Percentiles rank a stretch among this genome's conserved stretches.
phyloP scores from a whole-genome alignment of 371 early-diverging fungal species.

The Paraphysoderma sedebokerense region DNA sequence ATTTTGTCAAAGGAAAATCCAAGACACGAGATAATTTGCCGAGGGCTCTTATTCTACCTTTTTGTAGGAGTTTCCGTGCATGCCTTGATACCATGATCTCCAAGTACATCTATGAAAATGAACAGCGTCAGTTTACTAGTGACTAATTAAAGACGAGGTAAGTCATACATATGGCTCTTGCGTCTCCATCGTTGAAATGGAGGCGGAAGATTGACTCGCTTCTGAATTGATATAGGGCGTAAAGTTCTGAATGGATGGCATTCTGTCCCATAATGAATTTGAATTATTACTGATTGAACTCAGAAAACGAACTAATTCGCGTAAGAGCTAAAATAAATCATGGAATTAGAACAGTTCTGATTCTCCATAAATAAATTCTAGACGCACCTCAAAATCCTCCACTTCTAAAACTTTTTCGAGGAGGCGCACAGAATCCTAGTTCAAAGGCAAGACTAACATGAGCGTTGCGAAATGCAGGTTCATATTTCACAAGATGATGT shows the following conservation, averaged over 20 bases:
- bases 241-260: no score
- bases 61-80: constrained; percentile 9
- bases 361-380: neutral
- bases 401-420: constrained; percentile 53
- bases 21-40: constrained; percentile 10
- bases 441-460: neutral
- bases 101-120: constrained; percentile 8
- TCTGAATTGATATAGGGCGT: no score
- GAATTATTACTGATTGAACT: constrained; percentile 59
- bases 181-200: no score
- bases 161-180: no score
- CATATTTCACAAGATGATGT: constrained; percentile 5
- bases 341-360: neutral
- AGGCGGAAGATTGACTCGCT: no score
- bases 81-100: constrained; percentile 16
- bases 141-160: no score
- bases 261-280: no score
- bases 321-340: constrained; percentile 29
- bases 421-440: constrained; percentile 43
- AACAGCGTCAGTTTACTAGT: no score
- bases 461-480: neutral
- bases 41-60: constrained; percentile 7
- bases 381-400: constrained; percentile 48
- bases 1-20: constrained; percentile 10
- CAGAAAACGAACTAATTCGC: constrained; percentile 64